These are phyloP conservation scores for Ilyonectria destructans DNA, from an alignment of 2,329 filamentous ascomycete genomes.

Conservation along the genomic window DNA sequence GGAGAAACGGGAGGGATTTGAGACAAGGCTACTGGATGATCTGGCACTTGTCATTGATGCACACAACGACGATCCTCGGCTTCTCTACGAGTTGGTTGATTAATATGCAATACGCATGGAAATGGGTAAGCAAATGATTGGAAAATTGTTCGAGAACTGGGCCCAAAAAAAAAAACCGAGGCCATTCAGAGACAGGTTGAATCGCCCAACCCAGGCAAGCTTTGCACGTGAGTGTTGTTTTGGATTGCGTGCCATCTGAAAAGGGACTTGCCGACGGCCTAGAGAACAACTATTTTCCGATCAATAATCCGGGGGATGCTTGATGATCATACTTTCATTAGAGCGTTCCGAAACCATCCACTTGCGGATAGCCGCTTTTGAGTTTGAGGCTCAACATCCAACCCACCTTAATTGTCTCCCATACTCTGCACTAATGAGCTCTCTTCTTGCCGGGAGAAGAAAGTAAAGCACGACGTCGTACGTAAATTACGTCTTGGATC, in stretches of 20 bases:
- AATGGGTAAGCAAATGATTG: neutral
- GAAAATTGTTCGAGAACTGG: too few species aligned
- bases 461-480: neutral
- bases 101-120: too few species aligned
- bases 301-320: conserved; percentile 2
- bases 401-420: neutral
- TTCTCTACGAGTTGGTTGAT: too few species aligned
- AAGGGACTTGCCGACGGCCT: neutral
- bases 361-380: neutral
- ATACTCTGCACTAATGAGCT: neutral
- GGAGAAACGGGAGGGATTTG: neutral
- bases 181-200: conserved; percentile 15
- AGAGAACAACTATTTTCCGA: conserved; percentile 10
- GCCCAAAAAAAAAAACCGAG: conserved; percentile 1
- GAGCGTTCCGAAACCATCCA: neutral
- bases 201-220: neutral
- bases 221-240: neutral
- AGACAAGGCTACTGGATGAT: neutral
- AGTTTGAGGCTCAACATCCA: neutral
- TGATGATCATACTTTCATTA: neutral
- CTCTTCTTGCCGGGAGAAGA: neutral
- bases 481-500: neutral
- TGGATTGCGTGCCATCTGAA: neutral
- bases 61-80: too few species aligned
- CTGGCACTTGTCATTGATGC: too few species aligned